Conservation (phyloP, 2,329 filamentous ascomycete genomes). For the Trichoderma breve region DNA sequence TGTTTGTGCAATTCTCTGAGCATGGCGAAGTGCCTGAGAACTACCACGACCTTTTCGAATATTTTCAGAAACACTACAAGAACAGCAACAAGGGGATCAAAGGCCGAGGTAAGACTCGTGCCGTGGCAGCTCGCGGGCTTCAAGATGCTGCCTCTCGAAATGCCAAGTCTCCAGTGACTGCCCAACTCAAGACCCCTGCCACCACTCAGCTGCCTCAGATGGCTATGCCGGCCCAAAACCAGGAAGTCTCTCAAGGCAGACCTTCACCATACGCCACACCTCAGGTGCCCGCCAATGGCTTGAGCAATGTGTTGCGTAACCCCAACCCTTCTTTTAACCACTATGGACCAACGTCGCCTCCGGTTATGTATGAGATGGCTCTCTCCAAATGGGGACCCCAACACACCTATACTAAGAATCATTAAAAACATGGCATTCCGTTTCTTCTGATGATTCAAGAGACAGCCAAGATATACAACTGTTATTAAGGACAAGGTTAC, state of each 20-base stretch:
- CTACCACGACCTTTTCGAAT: slow-evolving; percentile 77
- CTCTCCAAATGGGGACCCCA: slow-evolving; percentile 42
- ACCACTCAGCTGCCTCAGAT: slow-evolving; percentile 28
- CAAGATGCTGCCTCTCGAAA: slow-evolving; percentile 27
- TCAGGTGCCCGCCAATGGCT: slow-evolving; percentile 28
- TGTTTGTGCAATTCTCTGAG: slow-evolving; percentile 66
- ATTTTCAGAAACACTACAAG: slow-evolving; percentile 88
- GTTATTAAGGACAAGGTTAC: neutral
- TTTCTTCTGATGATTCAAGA: slow-evolving; percentile 20
- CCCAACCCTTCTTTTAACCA: slow-evolving; percentile 41
- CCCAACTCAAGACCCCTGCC: slow-evolving; percentile 19
- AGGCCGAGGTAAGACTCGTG: slow-evolving; percentile 82
- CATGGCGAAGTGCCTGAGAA: slow-evolving; percentile 54
- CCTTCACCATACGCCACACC: slow-evolving; percentile 36
- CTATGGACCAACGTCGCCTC: slow-evolving; percentile 43
- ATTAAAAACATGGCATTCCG: neutral
- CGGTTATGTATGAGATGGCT: slow-evolving; percentile 46
- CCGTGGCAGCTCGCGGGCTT: slow-evolving; percentile 47
- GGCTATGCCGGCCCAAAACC: slow-evolving; percentile 32
- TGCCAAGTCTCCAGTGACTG: slow-evolving; percentile 24
- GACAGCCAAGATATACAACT: neutral
- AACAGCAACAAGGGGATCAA: slow-evolving; percentile 99
- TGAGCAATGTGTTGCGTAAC: slow-evolving; percentile 33
- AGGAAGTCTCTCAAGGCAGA: slow-evolving; percentile 30
- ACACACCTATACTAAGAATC: slow-evolving; percentile 43